phyloP scores from a whole-genome alignment of 2,329 filamentous ascomycete genomes.

The Verruconis gallopava region DNA sequence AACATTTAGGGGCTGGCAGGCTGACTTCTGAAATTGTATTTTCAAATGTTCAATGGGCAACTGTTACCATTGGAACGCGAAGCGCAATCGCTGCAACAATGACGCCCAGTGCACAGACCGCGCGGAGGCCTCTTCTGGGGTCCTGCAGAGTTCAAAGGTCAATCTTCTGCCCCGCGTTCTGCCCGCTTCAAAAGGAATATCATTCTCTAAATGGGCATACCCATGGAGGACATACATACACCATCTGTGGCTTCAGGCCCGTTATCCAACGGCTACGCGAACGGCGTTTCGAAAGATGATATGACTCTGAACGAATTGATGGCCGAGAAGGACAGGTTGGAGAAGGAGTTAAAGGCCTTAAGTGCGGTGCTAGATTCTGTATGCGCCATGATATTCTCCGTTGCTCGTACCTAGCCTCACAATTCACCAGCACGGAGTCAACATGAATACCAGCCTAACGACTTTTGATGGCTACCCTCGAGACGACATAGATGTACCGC shows the following conservation, averaged over 20 bases:
- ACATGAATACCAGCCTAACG: constrained; percentile 79
- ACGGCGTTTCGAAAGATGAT: constrained; percentile 47
- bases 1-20: no score
- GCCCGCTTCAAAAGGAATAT: no score
- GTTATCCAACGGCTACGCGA: constrained; percentile 46
- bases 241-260: constrained; percentile 70
- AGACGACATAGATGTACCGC: constrained; percentile 86
- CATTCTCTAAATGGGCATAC: constrained; percentile 1
- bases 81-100: no score
- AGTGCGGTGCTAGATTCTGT: constrained; percentile 83
- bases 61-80: no score
- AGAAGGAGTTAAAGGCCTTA: constrained; percentile 75
- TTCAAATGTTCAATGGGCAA: no score
- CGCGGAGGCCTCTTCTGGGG: not conserved
- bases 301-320: constrained; percentile 70
- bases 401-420: constrained; percentile 12
- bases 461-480: constrained; percentile 87
- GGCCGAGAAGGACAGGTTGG: constrained; percentile 68
- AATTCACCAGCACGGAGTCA: constrained; percentile 67
- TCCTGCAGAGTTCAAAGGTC: no score
- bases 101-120: not conserved
- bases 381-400: constrained; percentile 19
- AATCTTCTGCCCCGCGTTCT: not conserved
- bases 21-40: no score
- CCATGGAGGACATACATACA: constrained; percentile 55